Evolutionary conservation across 768 basidiomycete species (phyloP).

Genomic region (Pleurotus salmoneostramineus): DNA sequence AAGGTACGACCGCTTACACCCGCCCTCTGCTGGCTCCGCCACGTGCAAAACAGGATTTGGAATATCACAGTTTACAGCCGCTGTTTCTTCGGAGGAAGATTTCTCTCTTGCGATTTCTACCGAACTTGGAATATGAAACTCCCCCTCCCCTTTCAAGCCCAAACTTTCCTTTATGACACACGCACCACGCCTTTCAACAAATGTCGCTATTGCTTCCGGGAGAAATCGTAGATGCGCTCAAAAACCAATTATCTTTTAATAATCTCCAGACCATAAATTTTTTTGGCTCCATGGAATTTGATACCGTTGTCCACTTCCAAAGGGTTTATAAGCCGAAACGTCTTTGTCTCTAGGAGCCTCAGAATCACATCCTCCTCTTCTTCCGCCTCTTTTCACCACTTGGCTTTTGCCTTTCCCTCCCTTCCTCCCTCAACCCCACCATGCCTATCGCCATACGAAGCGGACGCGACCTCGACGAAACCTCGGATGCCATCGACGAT

Average conservation of each 20-base stretch:
- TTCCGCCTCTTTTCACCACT: neutral
- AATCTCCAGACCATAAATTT: neutral
- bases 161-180: conserved; percentile 4
- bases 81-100: conserved; percentile 9
- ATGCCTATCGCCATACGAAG: conserved; percentile 22
- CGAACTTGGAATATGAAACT: conserved; percentile 1
- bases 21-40: neutral
- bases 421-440: conserved; percentile 7
- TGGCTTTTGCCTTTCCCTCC: neutral
- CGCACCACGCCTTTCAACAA: neutral
- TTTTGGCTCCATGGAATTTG: conserved; percentile 7
- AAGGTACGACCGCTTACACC: conserved; percentile 3
- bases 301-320: neutral
- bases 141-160: neutral
- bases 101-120: conserved; percentile 1
- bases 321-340: conserved; percentile 5
- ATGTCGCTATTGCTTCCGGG: conserved; percentile 1
- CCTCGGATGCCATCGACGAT: conserved; percentile 46
- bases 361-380: neutral
- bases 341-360: conserved; percentile 4
- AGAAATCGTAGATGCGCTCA: conserved; percentile 3
- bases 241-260: neutral
- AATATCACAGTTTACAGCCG: conserved; percentile 3
- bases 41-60: conserved; percentile 1
- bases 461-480: conserved; percentile 35